Evolutionary conservation across 2,329 filamentous ascomycete species (phyloP).

Genomic region (Trichophyton verrucosum): DNA sequence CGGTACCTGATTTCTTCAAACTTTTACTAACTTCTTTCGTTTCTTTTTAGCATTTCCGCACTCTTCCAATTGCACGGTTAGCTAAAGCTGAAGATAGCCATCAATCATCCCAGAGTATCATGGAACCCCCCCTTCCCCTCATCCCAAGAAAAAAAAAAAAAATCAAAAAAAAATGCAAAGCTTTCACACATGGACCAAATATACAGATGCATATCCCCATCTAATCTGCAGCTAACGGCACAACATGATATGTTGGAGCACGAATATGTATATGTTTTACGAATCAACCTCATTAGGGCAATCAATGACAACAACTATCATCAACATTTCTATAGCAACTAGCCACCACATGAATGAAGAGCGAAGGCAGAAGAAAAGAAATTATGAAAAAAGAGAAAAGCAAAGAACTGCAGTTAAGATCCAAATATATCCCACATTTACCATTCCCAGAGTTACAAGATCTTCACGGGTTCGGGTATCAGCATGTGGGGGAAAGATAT

Average conservation of each 20-base stretch:
- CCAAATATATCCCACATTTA: not conserved
- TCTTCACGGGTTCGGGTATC: conserved; percentile 1
- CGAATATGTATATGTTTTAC: conserved; percentile 3
- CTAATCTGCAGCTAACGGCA: not conserved
- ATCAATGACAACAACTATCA: not conserved
- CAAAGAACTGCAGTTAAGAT: not conserved
- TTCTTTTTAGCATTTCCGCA: conserved; percentile 10
- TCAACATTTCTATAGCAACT: conserved; percentile 3
- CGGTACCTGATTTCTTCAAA: not conserved
- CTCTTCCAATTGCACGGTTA: conserved; percentile 49
- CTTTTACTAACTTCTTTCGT: conserved; percentile 4
- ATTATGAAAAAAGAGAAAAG: not conserved
- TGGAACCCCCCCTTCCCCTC: not conserved
- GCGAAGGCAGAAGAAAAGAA: not conserved
- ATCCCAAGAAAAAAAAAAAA: not conserved
- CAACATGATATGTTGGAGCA: not conserved
- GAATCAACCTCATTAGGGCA: not conserved
- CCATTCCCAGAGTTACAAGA: conserved; percentile 1
- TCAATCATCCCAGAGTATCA: not conserved
- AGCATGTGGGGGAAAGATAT: not conserved
- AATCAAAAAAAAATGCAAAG: not conserved
- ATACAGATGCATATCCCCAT: not conserved
- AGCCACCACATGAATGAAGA: not conserved
- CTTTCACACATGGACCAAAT: not conserved
- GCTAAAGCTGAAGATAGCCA: conserved; percentile 14